Evolutionary conservation across 441 rosid species (phyloP).

Genomic region (Euphorbia celastroides): DNA sequence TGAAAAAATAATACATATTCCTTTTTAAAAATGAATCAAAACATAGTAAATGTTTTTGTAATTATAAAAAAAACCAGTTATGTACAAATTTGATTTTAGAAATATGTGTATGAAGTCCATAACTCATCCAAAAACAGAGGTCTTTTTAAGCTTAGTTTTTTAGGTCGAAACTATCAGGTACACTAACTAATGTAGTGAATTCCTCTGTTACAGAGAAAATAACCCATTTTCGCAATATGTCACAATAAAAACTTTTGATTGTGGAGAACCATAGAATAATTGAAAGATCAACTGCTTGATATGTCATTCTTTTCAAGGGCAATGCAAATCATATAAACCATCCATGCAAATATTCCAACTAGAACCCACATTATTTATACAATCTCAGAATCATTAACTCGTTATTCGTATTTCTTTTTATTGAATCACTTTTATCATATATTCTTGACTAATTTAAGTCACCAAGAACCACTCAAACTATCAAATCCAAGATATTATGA

Average conservation of each 20-base stretch:
- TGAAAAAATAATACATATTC: too few species aligned
- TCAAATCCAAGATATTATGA: background rate
- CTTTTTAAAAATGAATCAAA: too few species aligned
- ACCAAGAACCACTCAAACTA: background rate
- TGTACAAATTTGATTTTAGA: too few species aligned
- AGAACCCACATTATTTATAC: constrained; percentile 4
- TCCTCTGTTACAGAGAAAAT: too few species aligned
- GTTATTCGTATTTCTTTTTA: background rate
- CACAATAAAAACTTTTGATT: constrained; percentile 12
- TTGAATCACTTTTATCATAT: constrained; percentile 8
- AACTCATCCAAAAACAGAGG: too few species aligned
- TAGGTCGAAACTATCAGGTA: too few species aligned
- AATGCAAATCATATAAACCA: background rate
- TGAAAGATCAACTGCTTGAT: constrained; percentile 15
- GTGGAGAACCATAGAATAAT: constrained; percentile 5
- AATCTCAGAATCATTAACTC: constrained; percentile 17
- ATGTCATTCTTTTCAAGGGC: constrained; percentile 17
- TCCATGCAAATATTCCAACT: constrained; percentile 16
- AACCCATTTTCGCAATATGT: background rate
- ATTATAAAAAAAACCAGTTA: too few species aligned
- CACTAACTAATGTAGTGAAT: too few species aligned
- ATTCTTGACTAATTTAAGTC: background rate
- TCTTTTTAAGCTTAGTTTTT: too few species aligned
- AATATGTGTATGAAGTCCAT: too few species aligned
- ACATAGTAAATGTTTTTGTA: too few species aligned